Base-by-base conservation (phyloP, 257 asterid species). In the Striga asiatica region DNA sequence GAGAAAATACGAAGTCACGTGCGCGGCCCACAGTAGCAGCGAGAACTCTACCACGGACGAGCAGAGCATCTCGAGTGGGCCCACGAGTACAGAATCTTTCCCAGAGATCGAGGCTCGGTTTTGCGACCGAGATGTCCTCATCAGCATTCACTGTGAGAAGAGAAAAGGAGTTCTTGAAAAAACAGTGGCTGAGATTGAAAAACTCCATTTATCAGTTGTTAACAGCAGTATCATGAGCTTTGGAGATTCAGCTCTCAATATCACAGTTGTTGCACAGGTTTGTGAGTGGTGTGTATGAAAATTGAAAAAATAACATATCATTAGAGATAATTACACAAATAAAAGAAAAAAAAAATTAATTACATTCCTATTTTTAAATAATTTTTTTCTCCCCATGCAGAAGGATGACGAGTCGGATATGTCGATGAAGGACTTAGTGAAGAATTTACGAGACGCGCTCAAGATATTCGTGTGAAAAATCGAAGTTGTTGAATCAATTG, bases 41-140 rank as follows among this genome's bases (percentile, higher is more conserved):
- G 9, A 55, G 46, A 5, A 2, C 14, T 68, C 73, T n/a, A 66
- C 77, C 6, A 65, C 80, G 0, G 76, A 76, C 22, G 49, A 46
- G n/a, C n/a, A n/a, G n/a, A n/a, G n/a, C n/a, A n/a, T n/a, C n/a
- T n/a, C n/a, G n/a, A n/a, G n/a, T 7, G 69, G 59, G 2, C 50
- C 69, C 3, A 20, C 37, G 0, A 20, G 56, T 18, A 67, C 27
- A 1, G 31, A 69, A 52, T 29, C 79, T 27, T 71, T 77, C 16
- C 96, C 94, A 1, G 77, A 87, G 50, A 75, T 87, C n/a, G 92
- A 81, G 66, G 86, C 84, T 4, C 79, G 78, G 24, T 25, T 72
- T 2, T 75, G 77, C 24, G 72, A 73, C 4, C 73, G 71, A 6
- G 83, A 83, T 22, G 76, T 83, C 17, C 78, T 87, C 4, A 66